A percentile compares a stretch with the other conserved stretches of the same genome.
Conservation (phyloP, 2,329 filamentous ascomycete species). For the Paraphaeosphaeria sporulosa region DNA sequence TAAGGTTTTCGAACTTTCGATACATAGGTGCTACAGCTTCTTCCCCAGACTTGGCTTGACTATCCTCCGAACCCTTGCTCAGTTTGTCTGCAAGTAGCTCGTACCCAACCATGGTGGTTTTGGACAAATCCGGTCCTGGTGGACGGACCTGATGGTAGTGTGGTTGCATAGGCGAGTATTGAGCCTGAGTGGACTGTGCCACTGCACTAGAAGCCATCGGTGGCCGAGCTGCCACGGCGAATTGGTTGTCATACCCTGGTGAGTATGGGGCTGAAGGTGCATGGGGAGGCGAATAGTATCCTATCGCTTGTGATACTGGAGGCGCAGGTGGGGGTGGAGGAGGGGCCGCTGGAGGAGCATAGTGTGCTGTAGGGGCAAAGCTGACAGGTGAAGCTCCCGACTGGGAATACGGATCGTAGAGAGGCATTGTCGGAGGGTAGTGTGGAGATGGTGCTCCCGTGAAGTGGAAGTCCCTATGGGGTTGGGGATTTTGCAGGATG, state of each 20-base stretch:
- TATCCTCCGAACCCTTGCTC: slow-evolving; percentile 34
- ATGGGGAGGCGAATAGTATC: slow-evolving; percentile 30
- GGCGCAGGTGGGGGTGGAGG: slow-evolving; percentile 17
- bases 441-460: slow-evolving; percentile 34
- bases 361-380: slow-evolving; percentile 27
- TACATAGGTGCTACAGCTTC: slow-evolving; percentile 68
- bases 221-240: slow-evolving; percentile 33
- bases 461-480: slow-evolving; percentile 42
- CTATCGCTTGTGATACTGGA: slow-evolving; percentile 35
- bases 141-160: slow-evolving; percentile 36
- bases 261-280: slow-evolving; percentile 29
- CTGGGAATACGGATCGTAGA: slow-evolving; percentile 37
- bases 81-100: slow-evolving; percentile 49
- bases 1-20: slow-evolving; percentile 80
- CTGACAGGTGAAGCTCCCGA: slow-evolving; percentile 35
- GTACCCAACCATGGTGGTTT: slow-evolving; percentile 46
- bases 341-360: slow-evolving; percentile 30
- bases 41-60: slow-evolving; percentile 24
- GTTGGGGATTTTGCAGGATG: slow-evolving; percentile 46
- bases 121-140: slow-evolving; percentile 30
- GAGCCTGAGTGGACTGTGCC: slow-evolving; percentile 28
- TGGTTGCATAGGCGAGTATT: slow-evolving; percentile 33
- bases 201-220: slow-evolving; percentile 28
- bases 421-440: slow-evolving; percentile 33
- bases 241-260: slow-evolving; percentile 28